These are phyloP conservation scores for Alternaria atra DNA, from an alignment of 2,329 filamentous ascomycete species.

Conservation along the genomic window DNA sequence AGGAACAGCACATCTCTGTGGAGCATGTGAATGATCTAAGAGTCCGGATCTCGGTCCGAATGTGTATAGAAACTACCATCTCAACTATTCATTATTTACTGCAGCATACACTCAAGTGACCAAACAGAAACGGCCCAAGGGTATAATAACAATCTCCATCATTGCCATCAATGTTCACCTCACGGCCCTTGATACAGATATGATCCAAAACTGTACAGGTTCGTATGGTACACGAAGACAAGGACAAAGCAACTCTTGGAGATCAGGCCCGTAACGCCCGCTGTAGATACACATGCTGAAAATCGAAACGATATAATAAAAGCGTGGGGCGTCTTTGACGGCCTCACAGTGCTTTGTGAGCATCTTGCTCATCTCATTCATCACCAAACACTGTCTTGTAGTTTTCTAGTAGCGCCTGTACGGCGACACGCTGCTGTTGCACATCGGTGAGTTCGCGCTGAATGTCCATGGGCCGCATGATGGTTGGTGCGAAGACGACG, in stretches of 20 bases:
- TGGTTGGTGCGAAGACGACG: conserved; percentile 96
- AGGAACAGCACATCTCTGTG: conserved; percentile 24
- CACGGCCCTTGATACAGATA: conserved; percentile 19
- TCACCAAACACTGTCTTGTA: conserved; percentile 77
- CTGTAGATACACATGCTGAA: conserved; percentile 14
- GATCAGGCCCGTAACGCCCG: conserved; percentile 9
- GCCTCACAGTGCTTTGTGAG: background rate
- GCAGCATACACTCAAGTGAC: conserved; percentile 8
- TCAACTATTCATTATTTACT: conserved; percentile 11
- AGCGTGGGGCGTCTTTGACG: background rate
- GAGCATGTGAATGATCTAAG: conserved; percentile 12
- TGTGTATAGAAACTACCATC: conserved; percentile 2
- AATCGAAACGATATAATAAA: conserved; percentile 8
- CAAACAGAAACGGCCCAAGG: conserved; percentile 29
- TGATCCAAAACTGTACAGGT: conserved; percentile 18
- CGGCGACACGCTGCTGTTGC: conserved; percentile 87
- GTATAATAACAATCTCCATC: conserved; percentile 33
- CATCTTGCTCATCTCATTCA: conserved; percentile 30
- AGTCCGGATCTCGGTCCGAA: conserved; percentile 1
- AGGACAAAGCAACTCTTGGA: conserved; percentile 3
- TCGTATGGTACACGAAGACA: conserved; percentile 24
- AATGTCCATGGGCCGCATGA: conserved; percentile 90
- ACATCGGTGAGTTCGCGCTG: conserved; percentile 97
- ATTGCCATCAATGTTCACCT: conserved; percentile 21
- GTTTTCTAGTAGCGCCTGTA: conserved; percentile 93